Percentiles rank a stretch among this genome's conserved stretches.
Evolutionary conservation across 305 asterid species (phyloP).

Genomic region (Fraxinus latifolia): DNA sequence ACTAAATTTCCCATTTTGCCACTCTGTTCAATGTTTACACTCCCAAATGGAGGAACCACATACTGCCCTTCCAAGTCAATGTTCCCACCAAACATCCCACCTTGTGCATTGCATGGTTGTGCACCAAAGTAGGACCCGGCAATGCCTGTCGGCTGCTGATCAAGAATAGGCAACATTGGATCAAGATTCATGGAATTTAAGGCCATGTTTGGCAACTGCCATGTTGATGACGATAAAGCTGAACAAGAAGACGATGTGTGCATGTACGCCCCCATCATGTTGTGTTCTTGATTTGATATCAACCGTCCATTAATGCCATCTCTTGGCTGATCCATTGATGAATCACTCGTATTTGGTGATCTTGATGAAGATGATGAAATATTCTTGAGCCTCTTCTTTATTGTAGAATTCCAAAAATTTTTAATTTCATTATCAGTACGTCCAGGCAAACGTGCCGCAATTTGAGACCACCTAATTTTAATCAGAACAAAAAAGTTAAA

Average conservation of each 20-base stretch:
- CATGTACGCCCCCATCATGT: constrained; percentile 36
- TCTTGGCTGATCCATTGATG: constrained; percentile 32
- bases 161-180: constrained; percentile 23
- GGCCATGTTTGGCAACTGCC: constrained; percentile 25
- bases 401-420: constrained; percentile 66
- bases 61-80: constrained; percentile 31
- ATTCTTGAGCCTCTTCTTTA: constrained; percentile 57
- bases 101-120: constrained; percentile 31
- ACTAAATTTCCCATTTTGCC: constrained; percentile 19
- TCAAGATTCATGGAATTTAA: constrained; percentile 27
- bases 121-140: constrained; percentile 32
- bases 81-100: constrained; percentile 32
- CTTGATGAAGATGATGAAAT: constrained; percentile 30
- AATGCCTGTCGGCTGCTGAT: constrained; percentile 24
- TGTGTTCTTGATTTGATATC: constrained; percentile 36
- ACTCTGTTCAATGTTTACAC: constrained; percentile 14
- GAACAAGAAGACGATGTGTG: constrained; percentile 38
- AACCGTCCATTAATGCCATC: constrained; percentile 25
- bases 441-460: constrained; percentile 64
- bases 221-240: constrained; percentile 24
- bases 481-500: neutral
- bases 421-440: constrained; percentile 68
- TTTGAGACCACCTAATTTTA: constrained; percentile 59
- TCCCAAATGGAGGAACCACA: constrained; percentile 33
- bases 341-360: constrained; percentile 49